phyloP scores from a whole-genome alignment of 2,329 filamentous ascomycete genomes.

The Celoporthe dispersa region DNA sequence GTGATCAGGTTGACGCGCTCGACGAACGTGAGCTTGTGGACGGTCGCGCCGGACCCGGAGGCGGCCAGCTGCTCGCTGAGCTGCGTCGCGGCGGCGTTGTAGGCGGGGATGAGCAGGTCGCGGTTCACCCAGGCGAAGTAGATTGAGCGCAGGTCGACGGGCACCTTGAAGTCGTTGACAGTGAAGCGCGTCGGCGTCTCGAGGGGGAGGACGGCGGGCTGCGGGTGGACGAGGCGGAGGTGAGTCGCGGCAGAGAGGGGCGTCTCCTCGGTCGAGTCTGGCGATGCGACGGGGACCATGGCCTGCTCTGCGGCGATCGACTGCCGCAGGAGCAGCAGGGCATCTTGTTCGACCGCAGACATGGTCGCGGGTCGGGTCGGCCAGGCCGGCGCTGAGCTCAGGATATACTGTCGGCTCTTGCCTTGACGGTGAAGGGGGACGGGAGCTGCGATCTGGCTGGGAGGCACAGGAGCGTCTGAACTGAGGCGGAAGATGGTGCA shows the following conservation, averaged over 20 bases:
- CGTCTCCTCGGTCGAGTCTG: slow-evolving; percentile 66
- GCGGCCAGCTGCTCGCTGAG: slow-evolving; percentile 74
- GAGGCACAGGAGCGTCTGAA: neutral
- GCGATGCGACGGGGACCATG: slow-evolving; percentile 74
- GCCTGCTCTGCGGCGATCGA: slow-evolving; percentile 73
- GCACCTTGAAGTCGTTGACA: slow-evolving; percentile 69
- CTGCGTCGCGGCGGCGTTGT: slow-evolving; percentile 80
- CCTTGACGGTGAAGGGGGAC: neutral
- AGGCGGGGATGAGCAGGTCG: slow-evolving; percentile 86
- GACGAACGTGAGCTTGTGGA: slow-evolving; percentile 89
- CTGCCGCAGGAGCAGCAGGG: slow-evolving; percentile 81
- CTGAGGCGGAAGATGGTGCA: neutral
- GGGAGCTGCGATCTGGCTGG: neutral
- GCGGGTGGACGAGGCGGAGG: slow-evolving; percentile 70
- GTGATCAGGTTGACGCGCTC: slow-evolving; percentile 90
- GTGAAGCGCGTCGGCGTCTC: slow-evolving; percentile 78
- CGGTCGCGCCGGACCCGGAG: slow-evolving; percentile 62
- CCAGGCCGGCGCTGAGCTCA: neutral
- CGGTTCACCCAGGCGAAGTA: slow-evolving; percentile 97
- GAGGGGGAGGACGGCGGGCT: slow-evolving; percentile 68
- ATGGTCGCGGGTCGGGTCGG: slow-evolving; percentile 43
- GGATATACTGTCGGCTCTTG: neutral
- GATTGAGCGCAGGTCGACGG: slow-evolving; percentile 88
- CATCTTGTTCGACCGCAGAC: slow-evolving; percentile 69
- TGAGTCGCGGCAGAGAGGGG: slow-evolving; percentile 76